A percentile compares a stretch with the other conserved stretches of the same genome.
Evolutionary conservation across 768 basidiomycete species (phyloP).

Genomic region (Gautieria morchelliformis): DNA sequence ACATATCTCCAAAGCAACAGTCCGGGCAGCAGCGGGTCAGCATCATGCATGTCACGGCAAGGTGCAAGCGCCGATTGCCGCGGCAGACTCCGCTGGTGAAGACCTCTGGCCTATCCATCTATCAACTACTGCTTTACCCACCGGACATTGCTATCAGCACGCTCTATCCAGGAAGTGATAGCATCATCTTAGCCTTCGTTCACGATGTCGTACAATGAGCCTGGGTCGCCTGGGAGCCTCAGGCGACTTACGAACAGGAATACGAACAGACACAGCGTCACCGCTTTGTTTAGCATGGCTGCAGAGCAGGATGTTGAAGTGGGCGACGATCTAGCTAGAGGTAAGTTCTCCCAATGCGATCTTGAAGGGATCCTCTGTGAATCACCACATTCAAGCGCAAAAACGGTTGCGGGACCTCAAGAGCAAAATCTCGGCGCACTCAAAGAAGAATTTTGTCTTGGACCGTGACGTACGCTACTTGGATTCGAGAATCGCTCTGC

Average conservation of each 20-base stretch:
- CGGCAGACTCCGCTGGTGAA: neutral
- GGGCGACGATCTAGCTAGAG: conserved; percentile 92
- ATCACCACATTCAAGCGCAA: conserved; percentile 52
- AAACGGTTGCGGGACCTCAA: conserved; percentile 95
- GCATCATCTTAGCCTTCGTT: neutral
- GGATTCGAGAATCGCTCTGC: conserved; percentile 90
- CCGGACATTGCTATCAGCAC: neutral
- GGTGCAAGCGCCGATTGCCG: conserved; percentile 4
- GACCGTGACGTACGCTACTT: conserved; percentile 98
- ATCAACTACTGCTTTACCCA: neutral
- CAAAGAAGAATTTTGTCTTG: conserved; percentile 99
- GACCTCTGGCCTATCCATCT: neutral
- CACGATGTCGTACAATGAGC: conserved; percentile 34
- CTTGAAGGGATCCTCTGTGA: neutral
- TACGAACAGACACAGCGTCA: conserved; percentile 94
- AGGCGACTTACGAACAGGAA: conserved; percentile 84
- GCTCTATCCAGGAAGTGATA: neutral
- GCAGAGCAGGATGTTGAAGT: conserved; percentile 98
- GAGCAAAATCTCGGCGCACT: conserved; percentile 93
- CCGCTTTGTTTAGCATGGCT: conserved; percentile 93
- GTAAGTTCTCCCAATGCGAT: conserved; percentile 32
- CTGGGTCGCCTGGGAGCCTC: conserved; percentile 54
- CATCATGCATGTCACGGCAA: neutral
- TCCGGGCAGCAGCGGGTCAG: too few species aligned
- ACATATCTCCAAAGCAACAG: too few species aligned